A percentile compares a stretch with the other conserved stretches of the same genome.
phyloP scores from a whole-genome alignment of 2,329 filamentous ascomycete species.

The Penicillium corylophilum region DNA sequence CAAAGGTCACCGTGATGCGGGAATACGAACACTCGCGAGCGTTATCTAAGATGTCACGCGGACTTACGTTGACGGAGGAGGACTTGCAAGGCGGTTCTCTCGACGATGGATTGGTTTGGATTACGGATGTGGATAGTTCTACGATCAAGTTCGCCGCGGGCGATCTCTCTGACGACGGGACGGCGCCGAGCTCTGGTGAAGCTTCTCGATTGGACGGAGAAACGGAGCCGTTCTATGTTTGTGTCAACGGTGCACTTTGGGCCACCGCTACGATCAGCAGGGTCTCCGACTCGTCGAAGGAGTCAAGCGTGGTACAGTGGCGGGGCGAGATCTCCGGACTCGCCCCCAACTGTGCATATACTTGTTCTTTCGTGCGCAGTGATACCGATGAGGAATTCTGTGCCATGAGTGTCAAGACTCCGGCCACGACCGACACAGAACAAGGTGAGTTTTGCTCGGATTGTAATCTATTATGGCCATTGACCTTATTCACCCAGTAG shows the following conservation, averaged over 20 bases:
- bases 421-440: conserved; percentile 58
- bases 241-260: conserved; percentile 65
- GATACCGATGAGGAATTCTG: conserved; percentile 59
- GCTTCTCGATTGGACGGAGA: conserved; percentile 28
- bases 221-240: conserved; percentile 62
- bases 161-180: conserved; percentile 40
- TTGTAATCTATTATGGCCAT: not conserved
- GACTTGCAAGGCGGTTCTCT: conserved; percentile 43
- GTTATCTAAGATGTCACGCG: conserved; percentile 39
- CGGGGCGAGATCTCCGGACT: conserved; percentile 64
- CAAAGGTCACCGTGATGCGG: conserved; percentile 94
- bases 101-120: conserved; percentile 48
- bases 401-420: conserved; percentile 62
- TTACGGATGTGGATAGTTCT: conserved; percentile 48
- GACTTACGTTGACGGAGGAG: conserved; percentile 42
- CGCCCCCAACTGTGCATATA: conserved; percentile 63
- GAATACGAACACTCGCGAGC: conserved; percentile 76
- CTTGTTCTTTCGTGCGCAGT: conserved; percentile 60
- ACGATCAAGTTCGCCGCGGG: conserved; percentile 49
- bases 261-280: conserved; percentile 58
- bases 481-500: conserved; percentile 14
- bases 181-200: conserved; percentile 30
- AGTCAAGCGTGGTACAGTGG: conserved; percentile 51
- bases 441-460: conserved; percentile 46
- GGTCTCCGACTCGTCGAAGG: conserved; percentile 45